Conservation (phyloP, 2,329 filamentous ascomycete genomes). For the Mycocentrospora acerina region DNA sequence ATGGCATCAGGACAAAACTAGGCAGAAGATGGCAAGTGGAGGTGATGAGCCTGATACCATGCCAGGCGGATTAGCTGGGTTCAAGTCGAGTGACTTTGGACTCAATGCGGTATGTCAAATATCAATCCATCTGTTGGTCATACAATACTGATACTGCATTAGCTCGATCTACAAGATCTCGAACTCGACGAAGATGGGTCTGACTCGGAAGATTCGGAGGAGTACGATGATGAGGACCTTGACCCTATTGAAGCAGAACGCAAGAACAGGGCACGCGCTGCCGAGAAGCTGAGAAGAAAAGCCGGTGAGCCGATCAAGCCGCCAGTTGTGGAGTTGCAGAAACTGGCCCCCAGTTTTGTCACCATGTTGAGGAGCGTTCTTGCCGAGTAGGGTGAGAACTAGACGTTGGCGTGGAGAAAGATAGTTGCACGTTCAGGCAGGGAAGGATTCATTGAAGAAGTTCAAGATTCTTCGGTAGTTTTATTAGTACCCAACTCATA, state of each 20-base stretch:
- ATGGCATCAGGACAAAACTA: slow-evolving; percentile 97
- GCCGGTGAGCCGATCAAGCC: slow-evolving; percentile 87
- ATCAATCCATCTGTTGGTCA: neutral
- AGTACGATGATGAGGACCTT: slow-evolving; percentile 69
- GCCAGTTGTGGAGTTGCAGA: slow-evolving; percentile 73
- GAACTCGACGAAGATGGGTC: slow-evolving; percentile 71
- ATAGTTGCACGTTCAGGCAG: too few relatives aligned
- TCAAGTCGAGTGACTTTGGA: slow-evolving; percentile 85
- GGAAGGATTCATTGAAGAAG: neutral
- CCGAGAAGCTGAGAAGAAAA: slow-evolving; percentile 75
- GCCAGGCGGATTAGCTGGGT: slow-evolving; percentile 51
- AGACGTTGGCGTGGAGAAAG: too few relatives aligned
- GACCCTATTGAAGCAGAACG: slow-evolving; percentile 89
- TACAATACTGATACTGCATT: slow-evolving; percentile 7
- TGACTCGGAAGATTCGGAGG: slow-evolving; percentile 57
- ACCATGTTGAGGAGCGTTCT: slow-evolving; percentile 79
- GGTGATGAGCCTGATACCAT: slow-evolving; percentile 49
- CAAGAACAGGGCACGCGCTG: slow-evolving; percentile 71
- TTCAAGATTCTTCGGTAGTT: neutral
- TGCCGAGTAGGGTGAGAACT: slow-evolving; percentile 47
- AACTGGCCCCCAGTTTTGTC: slow-evolving; percentile 77
- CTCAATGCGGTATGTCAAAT: slow-evolving; percentile 67
- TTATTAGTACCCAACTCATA: too few relatives aligned
- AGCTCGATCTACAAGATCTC: slow-evolving; percentile 80
- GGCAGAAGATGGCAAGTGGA: slow-evolving; percentile 96